Evolutionary conservation across 2,329 filamentous ascomycete genomes (phyloP).

Genomic region (Xylaria sp.): DNA sequence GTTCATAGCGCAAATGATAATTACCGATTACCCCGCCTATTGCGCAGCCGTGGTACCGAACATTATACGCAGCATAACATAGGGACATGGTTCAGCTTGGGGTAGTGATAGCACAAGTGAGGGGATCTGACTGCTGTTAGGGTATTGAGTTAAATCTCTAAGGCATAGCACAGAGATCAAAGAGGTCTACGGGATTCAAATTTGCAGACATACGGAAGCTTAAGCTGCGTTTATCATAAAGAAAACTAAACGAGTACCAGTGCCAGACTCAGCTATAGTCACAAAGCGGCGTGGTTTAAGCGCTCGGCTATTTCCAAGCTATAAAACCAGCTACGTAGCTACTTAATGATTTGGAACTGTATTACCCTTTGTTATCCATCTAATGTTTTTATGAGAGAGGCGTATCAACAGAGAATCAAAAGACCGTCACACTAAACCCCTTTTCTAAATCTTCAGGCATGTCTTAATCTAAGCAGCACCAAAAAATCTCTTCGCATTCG

Average conservation of each 20-base stretch:
- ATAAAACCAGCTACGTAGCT: too few relatives aligned
- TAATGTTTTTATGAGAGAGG: too few relatives aligned
- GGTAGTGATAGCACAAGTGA: constrained; percentile 14
- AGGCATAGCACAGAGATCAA: neutral
- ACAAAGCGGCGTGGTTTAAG: neutral
- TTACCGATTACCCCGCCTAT: constrained; percentile 28
- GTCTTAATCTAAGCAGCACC: neutral
- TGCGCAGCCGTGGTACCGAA: neutral
- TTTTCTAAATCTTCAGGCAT: too few relatives aligned
- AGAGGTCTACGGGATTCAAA: neutral
- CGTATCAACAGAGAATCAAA: too few relatives aligned
- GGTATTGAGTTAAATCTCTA: neutral
- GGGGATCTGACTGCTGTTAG: neutral
- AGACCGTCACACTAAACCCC: too few relatives aligned
- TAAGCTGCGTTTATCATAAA: neutral
- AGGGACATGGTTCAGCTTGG: constrained; percentile 10
- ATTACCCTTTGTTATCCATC: too few relatives aligned
- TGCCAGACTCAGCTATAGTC: neutral
- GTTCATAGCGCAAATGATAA: neutral
- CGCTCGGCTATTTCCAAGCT: neutral
- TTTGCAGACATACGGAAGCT: neutral
- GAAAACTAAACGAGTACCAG: neutral
- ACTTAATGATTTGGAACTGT: too few relatives aligned
- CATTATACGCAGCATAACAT: neutral
- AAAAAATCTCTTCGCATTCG: constrained; percentile 40